Evolutionary conservation across 2,329 filamentous ascomycete genomes (phyloP).

Genomic region (Cladosporium sp.): DNA sequence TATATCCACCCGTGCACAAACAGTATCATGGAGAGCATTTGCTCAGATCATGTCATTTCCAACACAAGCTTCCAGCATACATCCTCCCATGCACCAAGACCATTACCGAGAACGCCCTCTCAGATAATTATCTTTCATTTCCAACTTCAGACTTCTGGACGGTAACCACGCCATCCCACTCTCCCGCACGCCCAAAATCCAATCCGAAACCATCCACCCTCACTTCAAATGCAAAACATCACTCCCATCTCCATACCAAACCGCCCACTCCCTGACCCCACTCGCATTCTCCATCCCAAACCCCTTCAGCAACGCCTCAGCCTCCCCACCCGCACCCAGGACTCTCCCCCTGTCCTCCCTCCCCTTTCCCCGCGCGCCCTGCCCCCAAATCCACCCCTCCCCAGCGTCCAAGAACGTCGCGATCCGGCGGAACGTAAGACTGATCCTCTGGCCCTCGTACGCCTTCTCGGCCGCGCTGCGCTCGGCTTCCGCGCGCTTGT

Average conservation of each 20-base stretch:
- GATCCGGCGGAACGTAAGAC: slow-evolving; percentile 83
- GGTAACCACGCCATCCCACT: no score
- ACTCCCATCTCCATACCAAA: slow-evolving; percentile 70
- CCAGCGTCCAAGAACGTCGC: slow-evolving; percentile 70
- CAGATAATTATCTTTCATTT: no score
- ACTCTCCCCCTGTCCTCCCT: slow-evolving; percentile 55
- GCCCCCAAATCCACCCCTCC: slow-evolving; percentile 76
- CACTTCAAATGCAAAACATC: slow-evolving; percentile 64
- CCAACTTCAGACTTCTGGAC: no score
- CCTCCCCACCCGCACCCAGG: slow-evolving; percentile 61
- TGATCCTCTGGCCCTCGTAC: slow-evolving; percentile 72
- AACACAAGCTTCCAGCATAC: no score
- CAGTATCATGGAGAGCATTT: no score
- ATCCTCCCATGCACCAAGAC: no score
- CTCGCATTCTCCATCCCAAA: slow-evolving; percentile 80
- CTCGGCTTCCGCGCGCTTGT: slow-evolving; percentile 65
- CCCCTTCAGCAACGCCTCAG: slow-evolving; percentile 63
- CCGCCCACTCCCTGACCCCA: slow-evolving; percentile 66
- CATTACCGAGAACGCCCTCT: no score
- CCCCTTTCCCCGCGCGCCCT: slow-evolving; percentile 70
- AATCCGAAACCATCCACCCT: not conserved
- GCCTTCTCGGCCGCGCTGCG: slow-evolving; percentile 66
- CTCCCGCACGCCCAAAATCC: no score
- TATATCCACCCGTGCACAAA: no score
- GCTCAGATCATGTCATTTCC: no score